Conservation (phyloP, 306 rosid species). For the Ziziphus jujuba region DNA sequence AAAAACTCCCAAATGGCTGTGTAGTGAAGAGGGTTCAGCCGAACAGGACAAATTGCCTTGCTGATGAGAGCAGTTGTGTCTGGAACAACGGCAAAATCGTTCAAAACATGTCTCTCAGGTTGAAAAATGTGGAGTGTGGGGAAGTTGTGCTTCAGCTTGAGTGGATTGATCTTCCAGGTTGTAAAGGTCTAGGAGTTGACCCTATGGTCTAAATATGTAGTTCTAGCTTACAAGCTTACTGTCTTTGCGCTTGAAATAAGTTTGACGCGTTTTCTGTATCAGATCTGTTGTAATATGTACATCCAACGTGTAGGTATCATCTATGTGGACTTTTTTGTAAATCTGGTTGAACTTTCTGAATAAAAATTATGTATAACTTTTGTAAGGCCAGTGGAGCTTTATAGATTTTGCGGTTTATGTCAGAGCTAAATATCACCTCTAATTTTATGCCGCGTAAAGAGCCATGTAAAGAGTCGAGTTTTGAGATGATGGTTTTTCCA, state of each 20-base stretch:
- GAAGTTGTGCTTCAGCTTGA: slow-evolving; percentile 61
- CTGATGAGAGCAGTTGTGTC: slow-evolving; percentile 68
- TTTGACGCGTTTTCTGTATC: not conserved
- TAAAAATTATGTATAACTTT: too few species aligned
- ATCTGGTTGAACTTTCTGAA: too few species aligned
- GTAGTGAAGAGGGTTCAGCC: slow-evolving; percentile 61
- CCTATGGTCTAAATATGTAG: not conserved
- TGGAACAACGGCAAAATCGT: slow-evolving; percentile 54
- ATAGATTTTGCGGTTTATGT: too few species aligned
- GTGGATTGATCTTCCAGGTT: slow-evolving; percentile 57
- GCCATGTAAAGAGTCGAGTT: too few species aligned
- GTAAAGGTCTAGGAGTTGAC: slow-evolving; percentile 30
- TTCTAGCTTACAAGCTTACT: not conserved
- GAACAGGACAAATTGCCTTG: slow-evolving; percentile 45
- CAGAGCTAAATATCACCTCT: too few species aligned
- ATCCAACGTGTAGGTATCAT: too few species aligned
- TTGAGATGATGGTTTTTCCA: too few species aligned
- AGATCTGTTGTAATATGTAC: not conserved
- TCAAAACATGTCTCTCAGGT: slow-evolving; percentile 67
- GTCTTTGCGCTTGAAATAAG: not conserved
- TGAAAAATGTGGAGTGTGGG: slow-evolving; percentile 76
- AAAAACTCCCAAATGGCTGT: slow-evolving; percentile 60
- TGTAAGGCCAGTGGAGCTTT: too few species aligned
- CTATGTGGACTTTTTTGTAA: too few species aligned
- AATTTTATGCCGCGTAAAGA: too few species aligned